Percentiles rank a stretch among this genome's conserved stretches.
These are phyloP conservation scores for Ananas comosus DNA, from an alignment of 176 grass and related monocot species.

Conservation along the genomic window DNA sequence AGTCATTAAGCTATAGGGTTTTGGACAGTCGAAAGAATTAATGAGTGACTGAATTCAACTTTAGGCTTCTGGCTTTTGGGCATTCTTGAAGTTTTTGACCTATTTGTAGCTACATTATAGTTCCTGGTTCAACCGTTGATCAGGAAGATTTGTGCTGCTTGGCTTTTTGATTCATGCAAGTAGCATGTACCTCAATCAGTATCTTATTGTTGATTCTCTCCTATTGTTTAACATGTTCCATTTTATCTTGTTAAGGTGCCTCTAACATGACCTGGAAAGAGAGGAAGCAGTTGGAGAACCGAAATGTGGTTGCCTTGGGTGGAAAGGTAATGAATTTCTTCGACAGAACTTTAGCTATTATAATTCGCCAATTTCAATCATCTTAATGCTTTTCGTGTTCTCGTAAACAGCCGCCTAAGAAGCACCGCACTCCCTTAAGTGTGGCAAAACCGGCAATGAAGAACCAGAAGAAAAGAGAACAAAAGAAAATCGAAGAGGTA, in stretches of 20 bases:
- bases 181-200: not conserved
- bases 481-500: conserved; percentile 81
- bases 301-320: conserved; percentile 62
- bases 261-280: conserved; percentile 77
- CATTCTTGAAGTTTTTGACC: no score
- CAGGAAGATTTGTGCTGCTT: not conserved
- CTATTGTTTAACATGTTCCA: not conserved
- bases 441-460: conserved; percentile 86
- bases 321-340: conserved; percentile 51
- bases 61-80: no score
- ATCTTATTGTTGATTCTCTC: not conserved
- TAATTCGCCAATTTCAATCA: not conserved
- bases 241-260: conserved; percentile 36
- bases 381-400: not conserved
- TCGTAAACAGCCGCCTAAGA: conserved; percentile 59
- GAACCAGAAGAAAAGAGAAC: conserved; percentile 60
- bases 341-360: not conserved
- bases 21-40: no score
- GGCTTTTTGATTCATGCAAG: not conserved
- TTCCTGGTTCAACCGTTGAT: no score
- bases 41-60: no score
- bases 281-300: conserved; percentile 66
- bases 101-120: no score
- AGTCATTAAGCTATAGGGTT: no score
- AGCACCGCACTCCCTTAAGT: conserved; percentile 61